Evolutionary conservation across 192 early-diverging fungal genomes (phyloP).

Genomic region (Phlyctochytrium planicorne): DNA sequence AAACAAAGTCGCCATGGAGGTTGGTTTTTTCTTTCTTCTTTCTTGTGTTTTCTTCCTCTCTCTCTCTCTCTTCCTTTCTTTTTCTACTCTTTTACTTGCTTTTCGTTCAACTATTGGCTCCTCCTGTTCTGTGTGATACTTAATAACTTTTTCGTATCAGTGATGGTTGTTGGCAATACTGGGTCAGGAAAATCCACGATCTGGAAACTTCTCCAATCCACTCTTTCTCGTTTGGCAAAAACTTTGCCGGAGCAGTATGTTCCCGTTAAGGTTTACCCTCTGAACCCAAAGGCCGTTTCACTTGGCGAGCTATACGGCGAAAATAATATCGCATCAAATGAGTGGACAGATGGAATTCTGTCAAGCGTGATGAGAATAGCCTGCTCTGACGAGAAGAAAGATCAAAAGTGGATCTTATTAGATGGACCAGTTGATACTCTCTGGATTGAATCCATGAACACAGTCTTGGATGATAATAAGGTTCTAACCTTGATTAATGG

Average conservation of each 20-base stretch:
- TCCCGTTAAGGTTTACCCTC: slow-evolving; percentile 43
- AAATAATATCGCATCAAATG: slow-evolving; percentile 53
- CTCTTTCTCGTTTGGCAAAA: slow-evolving; percentile 44
- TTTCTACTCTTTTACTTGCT: too few relatives aligned
- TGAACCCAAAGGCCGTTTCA: slow-evolving; percentile 58
- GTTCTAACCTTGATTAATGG: slow-evolving; percentile 61
- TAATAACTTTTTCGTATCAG: slow-evolving; percentile 13
- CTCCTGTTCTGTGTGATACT: too few relatives aligned
- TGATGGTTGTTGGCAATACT: slow-evolving; percentile 61
- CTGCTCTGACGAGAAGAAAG: slow-evolving; percentile 55
- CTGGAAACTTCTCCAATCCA: slow-evolving; percentile 53
- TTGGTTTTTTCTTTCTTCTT: neutral
- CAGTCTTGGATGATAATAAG: slow-evolving; percentile 63
- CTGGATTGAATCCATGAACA: slow-evolving; percentile 68
- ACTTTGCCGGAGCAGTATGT: slow-evolving; percentile 38
- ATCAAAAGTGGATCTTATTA: slow-evolving; percentile 63
- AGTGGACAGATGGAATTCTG: slow-evolving; percentile 61
- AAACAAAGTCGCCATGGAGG: slow-evolving; percentile 51
- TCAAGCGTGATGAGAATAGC: slow-evolving; percentile 53
- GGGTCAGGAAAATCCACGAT: slow-evolving; percentile 56
- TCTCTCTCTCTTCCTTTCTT: too few relatives aligned
- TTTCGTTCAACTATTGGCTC: too few relatives aligned
- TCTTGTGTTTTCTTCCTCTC: too few relatives aligned
- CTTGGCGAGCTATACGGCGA: slow-evolving; percentile 61
- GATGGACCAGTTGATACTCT: slow-evolving; percentile 64